phyloP scores from a whole-genome alignment of 371 early-diverging fungal genomes.

The Polyrhizophydium stewartii region DNA sequence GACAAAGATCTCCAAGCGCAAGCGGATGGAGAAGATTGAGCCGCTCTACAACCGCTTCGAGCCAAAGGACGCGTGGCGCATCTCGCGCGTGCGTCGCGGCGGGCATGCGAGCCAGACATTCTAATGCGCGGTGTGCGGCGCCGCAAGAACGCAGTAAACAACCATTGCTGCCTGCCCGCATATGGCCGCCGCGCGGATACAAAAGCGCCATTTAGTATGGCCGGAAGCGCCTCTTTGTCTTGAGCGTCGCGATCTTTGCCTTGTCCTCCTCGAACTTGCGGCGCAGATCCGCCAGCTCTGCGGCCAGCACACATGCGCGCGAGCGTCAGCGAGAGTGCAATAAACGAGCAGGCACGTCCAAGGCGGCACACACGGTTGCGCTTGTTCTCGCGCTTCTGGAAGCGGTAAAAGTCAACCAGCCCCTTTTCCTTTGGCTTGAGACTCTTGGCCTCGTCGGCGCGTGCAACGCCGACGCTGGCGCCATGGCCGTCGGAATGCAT shows the following conservation, averaged over 20 bases:
- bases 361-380: constrained; percentile 53
- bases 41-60: constrained; percentile 91
- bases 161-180: no score
- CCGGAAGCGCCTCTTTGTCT: constrained; percentile 75
- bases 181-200: no score
- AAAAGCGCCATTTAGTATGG: constrained; percentile 74
- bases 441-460: constrained; percentile 35
- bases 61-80: constrained; percentile 45
- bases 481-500: constrained; percentile 54
- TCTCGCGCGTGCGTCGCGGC: constrained; percentile 34
- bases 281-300: constrained; percentile 82
- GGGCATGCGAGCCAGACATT: constrained; percentile 35
- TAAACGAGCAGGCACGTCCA: background rate
- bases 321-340: background rate
- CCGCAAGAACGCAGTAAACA: no score
- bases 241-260: constrained; percentile 71
- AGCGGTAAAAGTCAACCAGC: constrained; percentile 85
- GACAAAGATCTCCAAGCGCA: constrained; percentile 86
- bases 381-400: constrained; percentile 89
- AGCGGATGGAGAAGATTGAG: constrained; percentile 86
- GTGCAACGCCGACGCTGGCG: constrained; percentile 52
- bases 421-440: constrained; percentile 63
- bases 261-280: constrained; percentile 92
- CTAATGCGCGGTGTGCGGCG: no score
- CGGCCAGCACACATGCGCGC: background rate